Conservation (phyloP, 495 filamentous ascomycete genomes). For the Platismatia glauca region DNA sequence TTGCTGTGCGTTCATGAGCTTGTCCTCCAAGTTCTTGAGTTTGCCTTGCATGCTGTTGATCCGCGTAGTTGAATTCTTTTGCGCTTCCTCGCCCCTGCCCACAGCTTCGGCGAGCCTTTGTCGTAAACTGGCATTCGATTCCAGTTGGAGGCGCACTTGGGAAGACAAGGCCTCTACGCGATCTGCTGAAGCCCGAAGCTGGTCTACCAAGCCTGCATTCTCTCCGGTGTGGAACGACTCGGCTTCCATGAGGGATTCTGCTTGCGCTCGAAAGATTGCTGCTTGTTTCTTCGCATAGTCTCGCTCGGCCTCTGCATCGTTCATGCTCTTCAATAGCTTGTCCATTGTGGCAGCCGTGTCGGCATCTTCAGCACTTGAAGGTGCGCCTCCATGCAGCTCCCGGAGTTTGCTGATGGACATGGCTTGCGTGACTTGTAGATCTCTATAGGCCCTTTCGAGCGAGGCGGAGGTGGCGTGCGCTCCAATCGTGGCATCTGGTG, state of each 20-base stretch:
- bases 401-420: slow-evolving; percentile 33
- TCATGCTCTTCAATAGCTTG: slow-evolving; percentile 54
- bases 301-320: slow-evolving; percentile 60
- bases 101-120: slow-evolving; percentile 79
- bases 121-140: slow-evolving; percentile 64
- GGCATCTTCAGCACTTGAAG: slow-evolving; percentile 25
- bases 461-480: slow-evolving; percentile 58
- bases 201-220: slow-evolving; percentile 52
- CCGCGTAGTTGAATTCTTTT: slow-evolving; percentile 63
- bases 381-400: slow-evolving; percentile 28
- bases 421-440: slow-evolving; percentile 58
- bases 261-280: slow-evolving; percentile 48
- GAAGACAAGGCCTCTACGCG: slow-evolving; percentile 67
- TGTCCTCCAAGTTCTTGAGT: slow-evolving; percentile 75
- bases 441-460: slow-evolving; percentile 66
- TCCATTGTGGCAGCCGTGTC: slow-evolving; percentile 36
- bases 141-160: slow-evolving; percentile 70
- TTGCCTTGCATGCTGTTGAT: slow-evolving; percentile 76
- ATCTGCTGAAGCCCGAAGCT: slow-evolving; percentile 60
- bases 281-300: slow-evolving; percentile 56
- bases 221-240: slow-evolving; percentile 55
- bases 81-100: slow-evolving; percentile 74
- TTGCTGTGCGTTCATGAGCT: slow-evolving; percentile 72
- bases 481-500: slow-evolving; percentile 35
- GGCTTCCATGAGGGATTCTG: slow-evolving; percentile 51